Evolutionary conservation across 345 rosid genomes (phyloP).

Genomic region (Chamaenerion angustifolium): DNA sequence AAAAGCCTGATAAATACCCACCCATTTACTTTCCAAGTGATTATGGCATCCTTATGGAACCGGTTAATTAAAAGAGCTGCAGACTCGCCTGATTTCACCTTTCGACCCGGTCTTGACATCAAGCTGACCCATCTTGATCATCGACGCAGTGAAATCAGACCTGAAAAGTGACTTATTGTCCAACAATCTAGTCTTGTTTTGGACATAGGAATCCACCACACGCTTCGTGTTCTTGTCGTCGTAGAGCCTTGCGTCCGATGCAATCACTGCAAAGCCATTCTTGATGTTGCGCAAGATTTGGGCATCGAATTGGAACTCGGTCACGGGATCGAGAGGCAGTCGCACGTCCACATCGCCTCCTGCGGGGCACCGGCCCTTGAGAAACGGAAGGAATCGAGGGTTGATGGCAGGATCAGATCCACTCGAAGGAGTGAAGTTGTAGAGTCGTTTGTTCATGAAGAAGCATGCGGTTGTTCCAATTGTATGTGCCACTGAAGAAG

Average conservation of each 20-base stretch:
- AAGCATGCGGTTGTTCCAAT: conserved; percentile 85
- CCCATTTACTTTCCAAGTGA: too few species aligned
- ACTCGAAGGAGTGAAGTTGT: conserved; percentile 26
- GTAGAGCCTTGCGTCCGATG: conserved; percentile 59
- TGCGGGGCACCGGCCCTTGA: conserved; percentile 34
- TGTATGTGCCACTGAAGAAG: conserved; percentile 51
- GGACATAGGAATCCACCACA: conserved; percentile 37
- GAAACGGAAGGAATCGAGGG: conserved; percentile 26
- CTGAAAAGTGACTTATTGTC: conserved; percentile 21
- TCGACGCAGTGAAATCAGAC: conserved; percentile 41
- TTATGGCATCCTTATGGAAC: too few species aligned
- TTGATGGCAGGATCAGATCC: conserved; percentile 53
- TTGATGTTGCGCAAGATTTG: conserved; percentile 46
- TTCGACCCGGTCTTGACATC: conserved; percentile 41
- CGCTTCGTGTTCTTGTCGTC: conserved; percentile 30
- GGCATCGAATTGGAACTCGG: conserved; percentile 32
- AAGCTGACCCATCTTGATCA: conserved; percentile 55
- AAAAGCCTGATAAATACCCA: too few species aligned
- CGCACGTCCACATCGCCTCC: conserved; percentile 41
- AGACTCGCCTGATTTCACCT: conserved; percentile 58
- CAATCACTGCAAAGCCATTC: conserved; percentile 57
- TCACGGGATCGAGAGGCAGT: conserved; percentile 41
- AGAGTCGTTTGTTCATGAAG: conserved; percentile 58
- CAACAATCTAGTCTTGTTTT: conserved; percentile 1
- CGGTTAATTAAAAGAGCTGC: conserved; percentile 44